phyloP scores from a whole-genome alignment of 352 stramenopile genomes.

The Phytophthora sojae region DNA sequence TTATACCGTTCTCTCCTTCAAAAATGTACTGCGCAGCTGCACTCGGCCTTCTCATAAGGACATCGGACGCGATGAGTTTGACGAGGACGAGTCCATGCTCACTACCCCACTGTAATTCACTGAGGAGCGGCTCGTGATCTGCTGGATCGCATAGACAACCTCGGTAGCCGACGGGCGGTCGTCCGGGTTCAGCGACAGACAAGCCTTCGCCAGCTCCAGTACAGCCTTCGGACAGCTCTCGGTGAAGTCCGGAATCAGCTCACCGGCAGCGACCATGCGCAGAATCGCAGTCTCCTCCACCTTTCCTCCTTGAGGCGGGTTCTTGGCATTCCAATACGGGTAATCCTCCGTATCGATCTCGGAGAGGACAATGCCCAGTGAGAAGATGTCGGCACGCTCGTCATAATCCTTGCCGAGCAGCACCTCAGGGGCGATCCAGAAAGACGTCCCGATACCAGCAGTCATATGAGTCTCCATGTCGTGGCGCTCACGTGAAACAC shows the following conservation, averaged over 20 bases:
- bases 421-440: conserved; percentile 80
- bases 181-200: conserved; percentile 60
- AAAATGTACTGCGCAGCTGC: conserved; percentile 20
- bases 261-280: conserved; percentile 66
- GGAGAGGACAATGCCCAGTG: conserved; percentile 56
- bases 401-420: conserved; percentile 64
- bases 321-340: conserved; percentile 69
- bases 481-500: conserved; percentile 65
- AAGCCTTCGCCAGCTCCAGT: conserved; percentile 56
- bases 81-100: conserved; percentile 35
- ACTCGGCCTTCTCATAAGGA: conserved; percentile 21
- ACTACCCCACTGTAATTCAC: conserved; percentile 18
- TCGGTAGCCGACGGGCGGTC: conserved; percentile 66
- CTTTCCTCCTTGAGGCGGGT: conserved; percentile 51
- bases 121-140: conserved; percentile 40
- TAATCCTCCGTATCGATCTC: conserved; percentile 72
- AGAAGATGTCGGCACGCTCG: conserved; percentile 67
- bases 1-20: conserved; percentile 23
- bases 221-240: conserved; percentile 54
- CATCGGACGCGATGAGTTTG: conserved; percentile 28
- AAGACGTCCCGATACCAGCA: conserved; percentile 68
- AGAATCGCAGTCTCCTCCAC: conserved; percentile 65
- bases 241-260: conserved; percentile 63
- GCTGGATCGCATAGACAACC: conserved; percentile 67
- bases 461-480: conserved; percentile 77